Conservation (phyloP, 1,284 basidiomycete species). For the Quambalaria eucalypti region DNA sequence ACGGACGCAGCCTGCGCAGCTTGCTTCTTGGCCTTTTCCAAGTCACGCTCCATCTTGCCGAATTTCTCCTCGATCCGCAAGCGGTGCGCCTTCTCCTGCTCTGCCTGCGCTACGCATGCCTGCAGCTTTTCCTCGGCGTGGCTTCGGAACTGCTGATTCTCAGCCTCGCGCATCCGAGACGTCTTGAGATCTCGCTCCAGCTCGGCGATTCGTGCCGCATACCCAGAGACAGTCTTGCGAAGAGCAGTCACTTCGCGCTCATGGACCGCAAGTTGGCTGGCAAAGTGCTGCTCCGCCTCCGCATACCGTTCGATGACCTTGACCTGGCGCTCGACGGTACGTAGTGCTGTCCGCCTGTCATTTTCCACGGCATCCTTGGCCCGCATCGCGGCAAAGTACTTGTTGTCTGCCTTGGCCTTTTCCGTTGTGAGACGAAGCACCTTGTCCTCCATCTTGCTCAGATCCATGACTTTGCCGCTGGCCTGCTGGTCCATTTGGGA, state of each 20-base stretch:
- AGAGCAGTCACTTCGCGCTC: conserved; percentile 51
- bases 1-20: conserved; percentile 19
- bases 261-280: conserved; percentile 56
- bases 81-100: conserved; percentile 7
- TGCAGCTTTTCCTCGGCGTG: conserved; percentile 10
- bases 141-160: conserved; percentile 14
- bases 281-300: conserved; percentile 59
- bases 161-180: conserved; percentile 18
- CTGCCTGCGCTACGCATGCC: neutral
- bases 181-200: conserved; percentile 43
- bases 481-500: conserved; percentile 74
- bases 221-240: conserved; percentile 25
- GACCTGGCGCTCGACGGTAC: conserved; percentile 67
- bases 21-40: conserved; percentile 27
- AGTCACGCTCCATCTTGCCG: conserved; percentile 51
- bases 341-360: conserved; percentile 62
- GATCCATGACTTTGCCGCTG: conserved; percentile 72
- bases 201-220: conserved; percentile 33
- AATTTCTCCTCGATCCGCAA: conserved; percentile 50
- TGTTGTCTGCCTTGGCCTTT: conserved; percentile 90
- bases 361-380: conserved; percentile 72
- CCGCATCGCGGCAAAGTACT: conserved; percentile 82
- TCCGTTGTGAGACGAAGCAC: conserved; percentile 51
- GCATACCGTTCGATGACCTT: conserved; percentile 64
- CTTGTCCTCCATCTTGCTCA: conserved; percentile 67